Conservation (phyloP, 1,284 basidiomycete genomes). For the Entoloma clypeatum region DNA sequence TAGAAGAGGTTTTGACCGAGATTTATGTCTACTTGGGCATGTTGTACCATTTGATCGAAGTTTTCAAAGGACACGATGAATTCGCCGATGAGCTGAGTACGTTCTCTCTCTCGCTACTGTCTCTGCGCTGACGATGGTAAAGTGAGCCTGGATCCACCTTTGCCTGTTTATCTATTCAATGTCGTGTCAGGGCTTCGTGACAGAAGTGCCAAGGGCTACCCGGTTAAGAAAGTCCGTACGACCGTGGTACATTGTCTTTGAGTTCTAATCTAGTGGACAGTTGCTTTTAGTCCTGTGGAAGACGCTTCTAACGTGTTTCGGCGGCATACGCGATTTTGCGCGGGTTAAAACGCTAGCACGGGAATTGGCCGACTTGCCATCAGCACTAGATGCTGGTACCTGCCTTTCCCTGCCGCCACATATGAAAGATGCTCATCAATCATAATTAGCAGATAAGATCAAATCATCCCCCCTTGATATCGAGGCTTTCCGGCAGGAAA, state of each 20-base stretch:
- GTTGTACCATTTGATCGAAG: conserved; percentile 91
- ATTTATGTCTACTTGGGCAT: conserved; percentile 89
- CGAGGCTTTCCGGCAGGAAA: conserved; percentile 83
- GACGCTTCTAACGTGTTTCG: conserved; percentile 86
- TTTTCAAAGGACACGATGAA: conserved; percentile 87
- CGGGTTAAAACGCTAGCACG: conserved; percentile 85
- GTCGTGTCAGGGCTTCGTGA: conserved; percentile 89
- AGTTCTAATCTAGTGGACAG: conserved; percentile 42
- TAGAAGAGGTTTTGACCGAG: conserved; percentile 88
- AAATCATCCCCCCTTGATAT: conserved; percentile 90
- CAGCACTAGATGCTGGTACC: conserved; percentile 62
- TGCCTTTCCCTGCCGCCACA: conserved; percentile 9
- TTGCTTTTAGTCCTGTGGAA: conserved; percentile 97
- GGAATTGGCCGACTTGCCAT: conserved; percentile 72
- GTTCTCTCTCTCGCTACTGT: conserved; percentile 30
- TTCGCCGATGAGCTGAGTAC: conserved; percentile 94
- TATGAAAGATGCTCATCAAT: conserved; percentile 1
- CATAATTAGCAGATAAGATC: conserved; percentile 37
- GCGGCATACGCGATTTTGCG: conserved; percentile 83
- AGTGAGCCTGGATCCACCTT: conserved; percentile 95
- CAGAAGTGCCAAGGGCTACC: conserved; percentile 92
- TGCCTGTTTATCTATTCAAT: conserved; percentile 91
- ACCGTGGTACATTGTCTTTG: too few species aligned
- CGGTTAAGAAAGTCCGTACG: conserved; percentile 81
- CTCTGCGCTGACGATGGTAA: conserved; percentile 16